phyloP scores from a whole-genome alignment of 768 basidiomycete species.

The Porphyrellus cyaneotinctus region DNA sequence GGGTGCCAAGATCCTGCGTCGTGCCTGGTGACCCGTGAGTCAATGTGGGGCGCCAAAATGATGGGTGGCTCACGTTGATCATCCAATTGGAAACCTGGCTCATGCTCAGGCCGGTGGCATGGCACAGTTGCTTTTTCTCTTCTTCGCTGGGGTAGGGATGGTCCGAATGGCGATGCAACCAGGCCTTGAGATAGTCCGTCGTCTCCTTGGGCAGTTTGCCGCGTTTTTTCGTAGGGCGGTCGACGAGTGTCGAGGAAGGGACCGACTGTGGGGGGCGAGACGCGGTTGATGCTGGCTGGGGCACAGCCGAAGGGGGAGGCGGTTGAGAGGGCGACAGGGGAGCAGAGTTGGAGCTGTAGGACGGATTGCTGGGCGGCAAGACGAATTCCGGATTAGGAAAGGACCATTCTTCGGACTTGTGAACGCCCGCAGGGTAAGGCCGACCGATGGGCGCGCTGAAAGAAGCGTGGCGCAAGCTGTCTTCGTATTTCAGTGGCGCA shows the following conservation, averaged over 20 bases:
- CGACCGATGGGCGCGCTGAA: conserved; percentile 57
- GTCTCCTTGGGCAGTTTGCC: conserved; percentile 90
- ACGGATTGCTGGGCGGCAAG: conserved; percentile 29
- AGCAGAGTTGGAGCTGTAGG: conserved; percentile 26
- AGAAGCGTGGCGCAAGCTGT: conserved; percentile 63
- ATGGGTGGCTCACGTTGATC: conserved; percentile 64
- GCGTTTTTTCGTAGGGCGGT: conserved; percentile 76
- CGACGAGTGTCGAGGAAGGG: conserved; percentile 57
- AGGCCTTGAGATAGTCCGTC: conserved; percentile 83
- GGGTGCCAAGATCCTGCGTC: conserved; percentile 78
- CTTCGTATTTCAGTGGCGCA: conserved; percentile 64
- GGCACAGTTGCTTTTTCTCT: conserved; percentile 86
- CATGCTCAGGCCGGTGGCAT: conserved; percentile 84
- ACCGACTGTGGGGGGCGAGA: conserved; percentile 52
- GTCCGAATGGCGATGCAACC: conserved; percentile 84
- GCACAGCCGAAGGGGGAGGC: conserved; percentile 26
- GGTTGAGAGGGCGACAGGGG: conserved; percentile 44
- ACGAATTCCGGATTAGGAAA: conserved; percentile 62
- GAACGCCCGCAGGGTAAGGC: conserved; percentile 39
- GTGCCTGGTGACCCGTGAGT: conserved; percentile 48
- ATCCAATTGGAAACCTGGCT: conserved; percentile 91
- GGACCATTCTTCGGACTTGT: conserved; percentile 69
- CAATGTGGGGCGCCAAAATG: conserved; percentile 6
- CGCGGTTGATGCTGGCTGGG: conserved; percentile 41
- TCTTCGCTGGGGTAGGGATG: conserved; percentile 89